phyloP scores from a whole-genome alignment of 768 basidiomycete species.

The Amanita fuliginea region DNA sequence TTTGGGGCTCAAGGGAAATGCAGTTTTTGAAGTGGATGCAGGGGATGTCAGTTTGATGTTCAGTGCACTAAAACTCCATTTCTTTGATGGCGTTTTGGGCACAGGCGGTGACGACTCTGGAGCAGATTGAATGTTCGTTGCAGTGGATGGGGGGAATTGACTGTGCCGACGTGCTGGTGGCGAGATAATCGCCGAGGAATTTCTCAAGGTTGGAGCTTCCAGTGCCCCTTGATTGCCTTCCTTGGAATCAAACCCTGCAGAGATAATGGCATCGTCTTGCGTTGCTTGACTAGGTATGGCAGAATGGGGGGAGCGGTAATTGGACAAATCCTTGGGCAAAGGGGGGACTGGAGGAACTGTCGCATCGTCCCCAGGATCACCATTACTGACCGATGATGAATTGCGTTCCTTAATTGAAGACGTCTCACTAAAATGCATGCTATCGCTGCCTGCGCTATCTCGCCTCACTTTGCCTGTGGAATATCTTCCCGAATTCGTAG shows the following conservation, averaged over 20 bases:
- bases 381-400: conserved; percentile 45
- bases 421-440: conserved; percentile 59
- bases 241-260: conserved; percentile 33
- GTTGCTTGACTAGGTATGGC: conserved; percentile 39
- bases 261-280: conserved; percentile 31
- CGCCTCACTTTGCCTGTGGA: conserved; percentile 58
- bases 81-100: conserved; percentile 82
- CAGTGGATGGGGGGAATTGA: conserved; percentile 25
- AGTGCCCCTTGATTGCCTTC: conserved; percentile 22
- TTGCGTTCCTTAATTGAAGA: conserved; percentile 57
- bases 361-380: conserved; percentile 49
- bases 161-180: conserved; percentile 23
- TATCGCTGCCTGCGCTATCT: conserved; percentile 84
- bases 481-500: conserved; percentile 62
- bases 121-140: conserved; percentile 24
- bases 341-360: conserved; percentile 90
- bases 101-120: conserved; percentile 35
- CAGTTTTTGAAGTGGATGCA: conserved; percentile 36
- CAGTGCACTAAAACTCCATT: conserved; percentile 86
- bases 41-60: conserved; percentile 67
- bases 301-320: conserved; percentile 58
- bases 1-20: conserved; percentile 56
- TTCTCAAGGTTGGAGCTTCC: conserved; percentile 35
- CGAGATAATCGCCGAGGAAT: conserved; percentile 24
- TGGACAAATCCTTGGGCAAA: conserved; percentile 81